These are phyloP conservation scores for Fusarium palustre DNA, from an alignment of 2,329 filamentous ascomycete species.

Conservation along the genomic window DNA sequence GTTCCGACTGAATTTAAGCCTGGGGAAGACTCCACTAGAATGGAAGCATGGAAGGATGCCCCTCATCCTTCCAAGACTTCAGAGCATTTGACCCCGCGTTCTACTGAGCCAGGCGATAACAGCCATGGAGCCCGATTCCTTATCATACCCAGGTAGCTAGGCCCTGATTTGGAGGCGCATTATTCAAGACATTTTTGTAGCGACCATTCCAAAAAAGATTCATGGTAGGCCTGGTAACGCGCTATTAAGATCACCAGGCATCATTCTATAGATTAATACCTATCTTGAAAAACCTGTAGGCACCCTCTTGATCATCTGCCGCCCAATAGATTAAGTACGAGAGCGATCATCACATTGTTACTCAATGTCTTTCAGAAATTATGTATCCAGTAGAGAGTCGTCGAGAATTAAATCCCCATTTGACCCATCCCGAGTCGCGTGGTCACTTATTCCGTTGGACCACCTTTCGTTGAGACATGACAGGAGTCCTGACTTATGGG, in stretches of 20 bases:
- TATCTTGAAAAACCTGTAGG: slow-evolving; percentile 5
- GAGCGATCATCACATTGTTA: background rate
- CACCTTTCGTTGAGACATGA: slow-evolving; percentile 19
- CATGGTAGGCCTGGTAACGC: slow-evolving; percentile 10
- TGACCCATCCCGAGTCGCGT: slow-evolving; percentile 18
- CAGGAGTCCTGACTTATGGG: slow-evolving; percentile 6
- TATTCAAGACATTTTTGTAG: background rate
- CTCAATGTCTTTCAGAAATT: slow-evolving; percentile 6
- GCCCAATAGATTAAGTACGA: background rate
- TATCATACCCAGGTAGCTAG: too few relatives aligned
- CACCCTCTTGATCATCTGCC: slow-evolving; percentile 24
- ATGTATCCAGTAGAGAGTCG: background rate
- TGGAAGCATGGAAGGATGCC: slow-evolving; percentile 7
- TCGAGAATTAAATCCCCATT: background rate
- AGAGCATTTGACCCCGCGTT: slow-evolving; percentile 29
- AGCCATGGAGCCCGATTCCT: slow-evolving; percentile 24
- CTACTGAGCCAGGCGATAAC: slow-evolving; percentile 15
- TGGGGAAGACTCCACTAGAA: slow-evolving; percentile 26
- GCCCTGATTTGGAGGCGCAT: background rate
- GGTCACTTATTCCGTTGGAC: background rate
- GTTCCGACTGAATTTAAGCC: slow-evolving; percentile 7
- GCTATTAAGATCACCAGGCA: slow-evolving; percentile 17
- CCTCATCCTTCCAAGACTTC: slow-evolving; percentile 32
- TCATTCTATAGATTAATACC: slow-evolving; percentile 5
- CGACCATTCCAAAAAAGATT: slow-evolving; percentile 2